Evolutionary conservation across 768 basidiomycete species (phyloP).

Genomic region (Gloeophyllum trabeum): DNA sequence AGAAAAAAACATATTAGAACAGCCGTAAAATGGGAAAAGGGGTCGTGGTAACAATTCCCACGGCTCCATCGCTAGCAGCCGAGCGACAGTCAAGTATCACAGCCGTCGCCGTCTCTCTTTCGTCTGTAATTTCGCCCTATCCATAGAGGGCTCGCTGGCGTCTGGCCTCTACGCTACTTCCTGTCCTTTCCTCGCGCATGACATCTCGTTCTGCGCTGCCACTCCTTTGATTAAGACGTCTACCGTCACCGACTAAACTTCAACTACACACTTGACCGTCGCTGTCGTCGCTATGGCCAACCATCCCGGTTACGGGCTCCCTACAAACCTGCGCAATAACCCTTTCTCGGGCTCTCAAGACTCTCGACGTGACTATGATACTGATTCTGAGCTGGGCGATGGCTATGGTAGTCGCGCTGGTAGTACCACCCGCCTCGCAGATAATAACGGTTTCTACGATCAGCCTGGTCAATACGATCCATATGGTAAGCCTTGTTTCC

Average conservation of each 20-base stretch:
- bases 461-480: conserved; percentile 9
- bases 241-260: too few species aligned
- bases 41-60: too few species aligned
- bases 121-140: too few species aligned
- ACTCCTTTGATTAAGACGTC: not conserved
- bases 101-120: too few species aligned
- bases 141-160: too few species aligned
- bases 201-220: not conserved
- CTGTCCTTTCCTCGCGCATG: too few species aligned
- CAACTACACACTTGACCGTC: not conserved
- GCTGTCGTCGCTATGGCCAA: conserved; percentile 17
- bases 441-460: conserved; percentile 5
- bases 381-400: conserved; percentile 15
- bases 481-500: conserved; percentile 6
- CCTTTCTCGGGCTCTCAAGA: conserved; percentile 19
- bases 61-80: too few species aligned
- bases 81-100: too few species aligned
- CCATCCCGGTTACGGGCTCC: conserved; percentile 20
- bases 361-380: conserved; percentile 17
- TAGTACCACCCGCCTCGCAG: conserved; percentile 9
- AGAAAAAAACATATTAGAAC: too few species aligned
- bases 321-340: conserved; percentile 19
- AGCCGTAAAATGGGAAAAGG: too few species aligned
- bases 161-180: too few species aligned
- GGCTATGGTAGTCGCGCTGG: conserved; percentile 9